phyloP scores from a whole-genome alignment of 768 basidiomycete genomes.

The Polyporus arcularius region DNA sequence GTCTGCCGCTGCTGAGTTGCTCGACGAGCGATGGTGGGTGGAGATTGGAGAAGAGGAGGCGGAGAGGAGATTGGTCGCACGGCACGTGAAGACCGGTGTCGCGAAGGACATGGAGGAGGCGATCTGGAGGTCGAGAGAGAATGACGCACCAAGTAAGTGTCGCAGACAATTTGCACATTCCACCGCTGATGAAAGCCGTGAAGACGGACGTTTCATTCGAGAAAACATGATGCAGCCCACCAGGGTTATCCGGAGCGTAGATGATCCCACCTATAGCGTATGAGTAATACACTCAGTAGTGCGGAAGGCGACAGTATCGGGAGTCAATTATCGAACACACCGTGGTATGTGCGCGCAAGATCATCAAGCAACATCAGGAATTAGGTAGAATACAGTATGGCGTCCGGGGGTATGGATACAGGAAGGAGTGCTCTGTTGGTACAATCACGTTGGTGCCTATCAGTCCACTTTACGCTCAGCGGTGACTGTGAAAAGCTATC shows the following conservation, averaged over 20 bases:
- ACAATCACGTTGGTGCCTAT: background rate
- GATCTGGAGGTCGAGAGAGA: slow-evolving; percentile 68
- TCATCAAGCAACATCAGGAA: too few species aligned
- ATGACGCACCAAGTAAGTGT: slow-evolving; percentile 35
- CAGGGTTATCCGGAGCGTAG: slow-evolving; percentile 40
- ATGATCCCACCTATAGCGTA: slow-evolving; percentile 34
- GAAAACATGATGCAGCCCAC: slow-evolving; percentile 43
- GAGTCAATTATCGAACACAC: too few species aligned
- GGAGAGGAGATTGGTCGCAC: slow-evolving; percentile 56
- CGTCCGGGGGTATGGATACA: background rate
- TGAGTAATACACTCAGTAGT: background rate
- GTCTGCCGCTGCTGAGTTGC: slow-evolving; percentile 57
- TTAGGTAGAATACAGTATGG: background rate
- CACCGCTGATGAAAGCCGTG: background rate
- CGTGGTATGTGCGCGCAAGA: background rate
- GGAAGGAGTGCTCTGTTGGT: background rate
- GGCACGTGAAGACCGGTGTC: slow-evolving; percentile 81
- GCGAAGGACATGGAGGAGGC: slow-evolving; percentile 66
- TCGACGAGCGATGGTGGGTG: slow-evolving; percentile 84
- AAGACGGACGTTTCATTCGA: slow-evolving; percentile 47
- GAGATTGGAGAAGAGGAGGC: slow-evolving; percentile 58
- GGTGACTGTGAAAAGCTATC: slow-evolving; percentile 39
- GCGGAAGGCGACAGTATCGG: background rate
- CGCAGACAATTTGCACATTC: background rate
- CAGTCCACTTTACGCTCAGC: slow-evolving; percentile 52